Evolutionary conservation across 441 rosid genomes (phyloP).

Genomic region (Croton setiger): DNA sequence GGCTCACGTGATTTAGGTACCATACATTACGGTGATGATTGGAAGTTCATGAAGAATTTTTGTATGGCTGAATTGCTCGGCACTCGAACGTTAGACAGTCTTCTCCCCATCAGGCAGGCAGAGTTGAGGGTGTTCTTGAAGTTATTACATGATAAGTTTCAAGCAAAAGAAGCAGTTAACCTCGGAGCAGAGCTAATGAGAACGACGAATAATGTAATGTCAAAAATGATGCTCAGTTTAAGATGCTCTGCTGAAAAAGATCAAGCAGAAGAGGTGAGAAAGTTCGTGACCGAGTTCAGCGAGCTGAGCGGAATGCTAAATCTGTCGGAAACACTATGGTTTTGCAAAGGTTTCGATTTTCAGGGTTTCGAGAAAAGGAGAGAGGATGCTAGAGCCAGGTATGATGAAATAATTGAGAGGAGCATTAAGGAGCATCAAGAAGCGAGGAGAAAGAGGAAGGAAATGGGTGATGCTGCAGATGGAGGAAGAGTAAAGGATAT

Average conservation of each 20-base stretch:
- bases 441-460: constrained; percentile 25
- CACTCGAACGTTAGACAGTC: constrained; percentile 40
- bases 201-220: constrained; percentile 50
- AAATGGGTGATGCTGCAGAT: constrained; percentile 8
- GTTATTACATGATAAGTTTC: constrained; percentile 35
- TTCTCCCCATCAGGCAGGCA: constrained; percentile 40
- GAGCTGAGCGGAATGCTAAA: constrained; percentile 51
- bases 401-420: constrained; percentile 51
- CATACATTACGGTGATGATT: constrained; percentile 52
- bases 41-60: constrained; percentile 76
- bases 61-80: constrained; percentile 66
- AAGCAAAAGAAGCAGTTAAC: constrained; percentile 35
- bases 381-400: constrained; percentile 45
- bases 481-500: constrained; percentile 34
- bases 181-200: constrained; percentile 50
- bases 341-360: constrained; percentile 51
- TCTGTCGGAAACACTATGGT: constrained; percentile 60
- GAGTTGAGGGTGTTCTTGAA: constrained; percentile 40
- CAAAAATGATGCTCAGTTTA: constrained; percentile 48
- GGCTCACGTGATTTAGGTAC: constrained; percentile 62
- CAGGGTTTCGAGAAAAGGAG: constrained; percentile 56
- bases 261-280: constrained; percentile 43
- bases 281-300: constrained; percentile 48
- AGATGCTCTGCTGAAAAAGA: constrained; percentile 36
- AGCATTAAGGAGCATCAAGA: constrained; percentile 51